phyloP scores from a whole-genome alignment of 139 green algal genomes.

The Astrephomene gubernaculifera region DNA sequence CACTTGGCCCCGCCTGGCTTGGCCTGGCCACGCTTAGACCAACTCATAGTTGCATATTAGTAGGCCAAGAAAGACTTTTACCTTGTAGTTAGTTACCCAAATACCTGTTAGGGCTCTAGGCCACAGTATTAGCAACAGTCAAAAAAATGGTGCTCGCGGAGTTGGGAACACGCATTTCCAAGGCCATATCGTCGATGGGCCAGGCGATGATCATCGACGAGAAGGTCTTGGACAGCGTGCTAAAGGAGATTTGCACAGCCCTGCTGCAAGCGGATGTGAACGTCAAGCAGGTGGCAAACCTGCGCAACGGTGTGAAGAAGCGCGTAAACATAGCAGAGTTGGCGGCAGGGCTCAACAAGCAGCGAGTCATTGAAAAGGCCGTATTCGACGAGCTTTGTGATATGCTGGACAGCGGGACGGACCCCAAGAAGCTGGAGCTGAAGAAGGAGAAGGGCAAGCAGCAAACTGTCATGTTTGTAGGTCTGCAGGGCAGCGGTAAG shows the following conservation, averaged over 20 bases:
- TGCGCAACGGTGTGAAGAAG: constrained; percentile 94
- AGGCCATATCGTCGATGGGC: constrained; percentile 85
- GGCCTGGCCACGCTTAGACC: too few relatives aligned
- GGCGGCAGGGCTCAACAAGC: constrained; percentile 94
- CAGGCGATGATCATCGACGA: constrained; percentile 90
- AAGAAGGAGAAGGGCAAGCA: constrained; percentile 95
- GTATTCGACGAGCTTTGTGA: constrained; percentile 92
- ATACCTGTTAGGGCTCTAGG: background rate
- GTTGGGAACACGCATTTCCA: constrained; percentile 87
- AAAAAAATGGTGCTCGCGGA: constrained; percentile 95
- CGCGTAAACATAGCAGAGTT: constrained; percentile 90
- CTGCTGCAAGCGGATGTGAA: constrained; percentile 95
- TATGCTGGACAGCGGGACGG: constrained; percentile 84
- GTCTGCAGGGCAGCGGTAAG: constrained; percentile 92
- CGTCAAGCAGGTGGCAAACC: constrained; percentile 78
- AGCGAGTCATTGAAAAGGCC: constrained; percentile 93
- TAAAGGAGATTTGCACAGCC: constrained; percentile 96
- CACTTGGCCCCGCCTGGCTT: too few relatives aligned
- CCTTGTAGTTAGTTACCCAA: background rate
- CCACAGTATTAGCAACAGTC: background rate
- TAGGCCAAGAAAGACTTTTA: background rate
- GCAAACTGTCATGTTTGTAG: constrained; percentile 98
- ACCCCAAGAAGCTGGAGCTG: constrained; percentile 74
- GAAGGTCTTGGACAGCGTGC: constrained; percentile 86
- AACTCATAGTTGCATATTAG: background rate